Base-by-base conservation (phyloP, 148 eudicot species). In the Rhododendron vialii region DNA sequence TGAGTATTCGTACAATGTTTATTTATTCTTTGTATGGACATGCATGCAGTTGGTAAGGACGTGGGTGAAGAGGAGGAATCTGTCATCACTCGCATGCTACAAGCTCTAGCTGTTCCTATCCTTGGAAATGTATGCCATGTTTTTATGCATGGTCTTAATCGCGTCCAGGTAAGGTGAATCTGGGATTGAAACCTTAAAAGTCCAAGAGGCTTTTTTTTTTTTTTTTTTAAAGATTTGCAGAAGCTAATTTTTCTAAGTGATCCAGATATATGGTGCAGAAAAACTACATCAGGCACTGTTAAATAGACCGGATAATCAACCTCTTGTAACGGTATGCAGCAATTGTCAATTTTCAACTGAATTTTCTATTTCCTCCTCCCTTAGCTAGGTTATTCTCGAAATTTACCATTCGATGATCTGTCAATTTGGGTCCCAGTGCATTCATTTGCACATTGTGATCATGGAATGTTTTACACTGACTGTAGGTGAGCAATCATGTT, bases 401-500 rank as follows among this genome's bases (percentile, higher is more conserved):
- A 59, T 61, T 53, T 79, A 24, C 47, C 77, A 12, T 38, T 76
- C 18, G 33, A 26, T 61, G 61, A 30, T 78, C 17, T 50, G 73
- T 20, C 22, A 61, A 24, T 69, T 9, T 57, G 22, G 61, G 26
- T 50, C 65, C 11, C 20, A 51, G 11, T 24, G 5, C 41, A 36
- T 47, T 74, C 12, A 67, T 12, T 65, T 15, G 79, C 84, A 4
- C 22, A 17, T 53, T 48, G 17, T 79, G 61, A 41, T 69, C 59
- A n/a, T 82, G 83, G 35, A 76, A 18, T 13, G 35, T 51, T 59
- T 69, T 71, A 22, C 83, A 61, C 63, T 36, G 78, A 38, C 83
- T 92, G 84, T 79, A 96, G 99, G 98, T 96, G 77, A 96, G 99
- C 93, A 96, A 96, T 87, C 99, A 96, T 89, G 98, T 96, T 89